Base-by-base conservation (phyloP, 495 filamentous ascomycete genomes). In the Gamarada debralockiae region DNA sequence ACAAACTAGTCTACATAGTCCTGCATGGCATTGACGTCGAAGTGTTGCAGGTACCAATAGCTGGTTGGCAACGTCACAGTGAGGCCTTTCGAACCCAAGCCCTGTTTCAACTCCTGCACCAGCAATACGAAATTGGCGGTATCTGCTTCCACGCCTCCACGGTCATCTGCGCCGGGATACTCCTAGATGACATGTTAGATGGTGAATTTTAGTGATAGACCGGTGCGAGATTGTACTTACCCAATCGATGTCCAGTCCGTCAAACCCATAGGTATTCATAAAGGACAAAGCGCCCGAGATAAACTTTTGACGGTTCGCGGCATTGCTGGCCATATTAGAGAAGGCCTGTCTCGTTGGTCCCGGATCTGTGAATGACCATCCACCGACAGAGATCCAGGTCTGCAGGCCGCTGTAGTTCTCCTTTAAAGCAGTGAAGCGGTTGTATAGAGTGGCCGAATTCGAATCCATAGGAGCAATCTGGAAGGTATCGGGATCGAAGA, bases 191-290 rank as follows among this genome's bases (percentile, higher is more conserved):
- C n/a, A n/a, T n/a, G n/a, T n/a, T n/a, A n/a, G n/a, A n/a, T n/a
- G n/a, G n/a, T n/a, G n/a, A n/a, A n/a, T n/a, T n/a, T n/a, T n/a
- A n/a, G n/a, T n/a, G n/a, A n/a, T n/a, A n/a, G n/a, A n/a, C n/a
- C n/a, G n/a, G n/a, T n/a, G n/a, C n/a, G n/a, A n/a, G n/a, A n/a
- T n/a, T n/a, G n/a, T n/a, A n/a, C n/a, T n/a, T n/a, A 51, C 53
- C 73, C 67, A 73, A 53, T 74, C 72, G n/a, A 81, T 50, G 52
- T 83, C 80, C 1, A 80, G 68, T 1, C 80, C 80, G 46, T 83
- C 73, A 49, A 81, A 78, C 10, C 60, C 70, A 42, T 76, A 72
- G 6, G 47, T 53, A 0, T 25, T 1, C 65, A 82, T 67, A 47
- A 82, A 82, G 0, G 14, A 24, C 2, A 74, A 27, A 1, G 81